phyloP scores from a whole-genome alignment of 768 basidiomycete species.

The Rhodotorula taiwanensis region DNA sequence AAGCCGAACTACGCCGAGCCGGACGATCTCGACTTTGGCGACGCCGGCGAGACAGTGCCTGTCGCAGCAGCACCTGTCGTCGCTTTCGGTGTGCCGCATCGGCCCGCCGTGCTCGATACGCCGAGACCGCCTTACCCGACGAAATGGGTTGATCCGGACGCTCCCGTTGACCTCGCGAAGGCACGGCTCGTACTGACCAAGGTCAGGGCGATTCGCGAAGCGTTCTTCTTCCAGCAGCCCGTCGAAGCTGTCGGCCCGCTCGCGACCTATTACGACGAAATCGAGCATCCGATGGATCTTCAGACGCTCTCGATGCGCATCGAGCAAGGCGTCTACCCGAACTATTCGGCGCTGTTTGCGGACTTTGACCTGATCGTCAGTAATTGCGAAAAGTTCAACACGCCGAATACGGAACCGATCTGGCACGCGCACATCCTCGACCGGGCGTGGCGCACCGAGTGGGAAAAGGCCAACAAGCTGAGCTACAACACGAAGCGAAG shows the following conservation, averaged over 20 bases:
- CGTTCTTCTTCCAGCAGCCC: slow-evolving; percentile 66
- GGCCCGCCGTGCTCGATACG: slow-evolving; percentile 25
- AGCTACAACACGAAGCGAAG: slow-evolving; percentile 72
- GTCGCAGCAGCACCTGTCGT: background rate
- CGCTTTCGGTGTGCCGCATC: slow-evolving; percentile 14
- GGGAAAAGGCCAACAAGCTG: slow-evolving; percentile 69
- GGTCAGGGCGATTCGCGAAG: slow-evolving; percentile 59
- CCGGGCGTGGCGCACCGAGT: slow-evolving; percentile 71
- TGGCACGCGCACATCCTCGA: slow-evolving; percentile 68
- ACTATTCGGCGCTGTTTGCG: slow-evolving; percentile 71
- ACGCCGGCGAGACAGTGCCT: slow-evolving; percentile 42
- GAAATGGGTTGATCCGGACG: slow-evolving; percentile 50
- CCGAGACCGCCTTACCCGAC: slow-evolving; percentile 15
- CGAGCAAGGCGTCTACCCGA: slow-evolving; percentile 57
- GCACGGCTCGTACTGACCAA: slow-evolving; percentile 63
- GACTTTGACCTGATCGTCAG: slow-evolving; percentile 75
- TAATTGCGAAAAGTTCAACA: slow-evolving; percentile 92
- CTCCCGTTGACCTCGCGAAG: slow-evolving; percentile 59
- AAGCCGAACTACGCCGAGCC: slow-evolving; percentile 37
- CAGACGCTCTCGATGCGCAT: slow-evolving; percentile 69
- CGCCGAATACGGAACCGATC: slow-evolving; percentile 65
- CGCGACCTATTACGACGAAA: slow-evolving; percentile 92
- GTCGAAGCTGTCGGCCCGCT: slow-evolving; percentile 82
- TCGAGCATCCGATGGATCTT: slow-evolving; percentile 86
- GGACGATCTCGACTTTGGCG: slow-evolving; percentile 39